phyloP scores from a whole-genome alignment of 495 filamentous ascomycete species.

The Podospora appendiculata region DNA sequence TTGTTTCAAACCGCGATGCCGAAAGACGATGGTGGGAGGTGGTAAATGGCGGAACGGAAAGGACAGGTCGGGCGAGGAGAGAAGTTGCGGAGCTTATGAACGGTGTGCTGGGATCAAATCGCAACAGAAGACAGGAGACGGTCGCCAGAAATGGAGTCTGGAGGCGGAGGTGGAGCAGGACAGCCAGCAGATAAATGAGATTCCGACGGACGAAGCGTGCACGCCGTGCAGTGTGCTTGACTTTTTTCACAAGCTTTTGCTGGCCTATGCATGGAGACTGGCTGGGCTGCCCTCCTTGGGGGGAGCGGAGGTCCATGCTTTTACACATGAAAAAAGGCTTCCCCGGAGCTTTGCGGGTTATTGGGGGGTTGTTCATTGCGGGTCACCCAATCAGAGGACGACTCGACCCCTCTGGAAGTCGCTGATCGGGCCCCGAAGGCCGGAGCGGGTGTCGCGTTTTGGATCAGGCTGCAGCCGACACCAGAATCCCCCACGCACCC shows the following conservation, averaged over 20 bases:
- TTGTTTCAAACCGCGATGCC: not conserved
- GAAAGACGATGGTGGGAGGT: not conserved
- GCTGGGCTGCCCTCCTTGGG: no score
- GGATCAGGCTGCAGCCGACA: no score
- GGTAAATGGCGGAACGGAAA: not conserved
- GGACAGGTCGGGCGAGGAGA: constrained; percentile 27
- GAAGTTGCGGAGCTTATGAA: constrained; percentile 2
- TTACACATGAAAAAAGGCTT: not conserved
- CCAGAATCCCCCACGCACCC: no score
- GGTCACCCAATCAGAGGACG: not conserved
- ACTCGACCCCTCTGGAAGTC: not conserved
- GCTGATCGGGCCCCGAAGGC: not conserved
- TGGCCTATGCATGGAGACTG: not conserved
- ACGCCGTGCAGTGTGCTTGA: not conserved
- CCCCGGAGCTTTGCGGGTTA: not conserved
- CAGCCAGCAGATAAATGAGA: not conserved
- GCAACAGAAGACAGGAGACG: constrained; percentile 1
- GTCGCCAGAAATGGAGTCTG: no score
- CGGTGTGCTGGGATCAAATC: not conserved
- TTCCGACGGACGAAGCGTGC: not conserved
- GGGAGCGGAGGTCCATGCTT: no score
- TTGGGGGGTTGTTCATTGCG: not conserved
- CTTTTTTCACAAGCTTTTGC: not conserved
- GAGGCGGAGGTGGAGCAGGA: not conserved
- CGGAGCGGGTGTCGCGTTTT: not conserved